Evolutionary conservation across 2,329 filamentous ascomycete species (phyloP).

Genomic region (Colletotrichum spaethianum): DNA sequence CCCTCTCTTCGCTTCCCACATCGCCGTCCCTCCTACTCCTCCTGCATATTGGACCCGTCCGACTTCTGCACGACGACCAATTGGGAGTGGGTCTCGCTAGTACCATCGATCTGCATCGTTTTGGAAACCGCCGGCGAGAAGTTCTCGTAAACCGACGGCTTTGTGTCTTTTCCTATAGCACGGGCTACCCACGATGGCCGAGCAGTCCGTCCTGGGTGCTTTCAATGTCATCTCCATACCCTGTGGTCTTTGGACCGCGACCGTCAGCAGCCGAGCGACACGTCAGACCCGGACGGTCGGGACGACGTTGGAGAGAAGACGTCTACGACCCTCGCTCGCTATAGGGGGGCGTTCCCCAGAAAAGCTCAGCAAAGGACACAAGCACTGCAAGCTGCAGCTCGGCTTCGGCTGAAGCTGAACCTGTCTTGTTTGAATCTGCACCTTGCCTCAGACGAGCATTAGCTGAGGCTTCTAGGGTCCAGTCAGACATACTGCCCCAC

Average conservation of each 20-base stretch:
- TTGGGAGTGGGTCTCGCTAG: slow-evolving; percentile 29
- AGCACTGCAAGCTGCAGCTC: neutral
- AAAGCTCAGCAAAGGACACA: neutral
- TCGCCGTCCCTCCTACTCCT: slow-evolving; percentile 7
- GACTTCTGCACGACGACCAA: slow-evolving; percentile 26
- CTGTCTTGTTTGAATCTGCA: neutral
- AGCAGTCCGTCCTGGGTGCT: neutral
- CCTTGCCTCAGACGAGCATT: neutral
- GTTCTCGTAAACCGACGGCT: slow-evolving; percentile 38
- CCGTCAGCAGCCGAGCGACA: neutral
- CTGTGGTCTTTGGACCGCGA: neutral
- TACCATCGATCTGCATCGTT: slow-evolving; percentile 31
- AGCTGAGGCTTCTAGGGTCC: slow-evolving; percentile 22
- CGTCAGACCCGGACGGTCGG: neutral
- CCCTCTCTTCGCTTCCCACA: slow-evolving; percentile 19
- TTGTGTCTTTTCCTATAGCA: neutral
- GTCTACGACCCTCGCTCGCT: neutral
- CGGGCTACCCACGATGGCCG: slow-evolving; percentile 4
- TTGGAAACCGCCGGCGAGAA: slow-evolving; percentile 19
- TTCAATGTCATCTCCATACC: slow-evolving; percentile 6
- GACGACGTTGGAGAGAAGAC: neutral
- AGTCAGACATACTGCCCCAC: slow-evolving; percentile 22
- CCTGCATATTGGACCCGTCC: slow-evolving; percentile 17
- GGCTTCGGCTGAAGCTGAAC: neutral
- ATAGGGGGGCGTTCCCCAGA: neutral